Percentiles rank a stretch among this genome's conserved stretches.
These are phyloP conservation scores for Myrica gale DNA, from an alignment of 306 rosid species.

Conservation along the genomic window DNA sequence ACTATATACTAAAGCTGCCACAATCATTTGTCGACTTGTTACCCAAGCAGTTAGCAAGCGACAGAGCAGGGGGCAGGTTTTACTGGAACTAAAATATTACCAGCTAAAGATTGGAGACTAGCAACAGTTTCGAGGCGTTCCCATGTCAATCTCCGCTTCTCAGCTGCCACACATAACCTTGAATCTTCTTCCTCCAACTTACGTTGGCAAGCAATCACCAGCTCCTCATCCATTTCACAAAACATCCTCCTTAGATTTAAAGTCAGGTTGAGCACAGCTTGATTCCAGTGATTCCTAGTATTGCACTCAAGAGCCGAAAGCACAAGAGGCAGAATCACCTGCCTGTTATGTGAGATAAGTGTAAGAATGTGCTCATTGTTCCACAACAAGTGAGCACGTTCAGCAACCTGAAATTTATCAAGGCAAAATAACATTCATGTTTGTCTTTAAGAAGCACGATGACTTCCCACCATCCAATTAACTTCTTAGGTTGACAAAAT, in stretches of 20 bases:
- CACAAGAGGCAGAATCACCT: constrained; percentile 78
- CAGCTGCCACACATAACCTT: constrained; percentile 50
- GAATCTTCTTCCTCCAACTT: constrained; percentile 68
- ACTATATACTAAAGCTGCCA: constrained; percentile 17
- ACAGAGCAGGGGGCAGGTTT: constrained; percentile 72
- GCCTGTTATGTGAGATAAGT: constrained; percentile 75
- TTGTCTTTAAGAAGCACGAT: neutral
- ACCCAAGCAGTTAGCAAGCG: constrained; percentile 58
- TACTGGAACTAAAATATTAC: constrained; percentile 53
- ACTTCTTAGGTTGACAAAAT: neutral
- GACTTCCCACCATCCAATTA: neutral
- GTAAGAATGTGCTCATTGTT: constrained; percentile 83
- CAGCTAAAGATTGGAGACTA: constrained; percentile 38
- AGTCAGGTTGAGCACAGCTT: constrained; percentile 88
- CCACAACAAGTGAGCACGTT: constrained; percentile 93
- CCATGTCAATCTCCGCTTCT: constrained; percentile 81
- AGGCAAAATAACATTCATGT: neutral
- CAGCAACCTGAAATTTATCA: constrained; percentile 67
- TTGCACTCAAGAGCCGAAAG: constrained; percentile 82
- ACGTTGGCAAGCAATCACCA: constrained; percentile 68
- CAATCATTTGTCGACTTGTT: constrained; percentile 2
- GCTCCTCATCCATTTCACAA: constrained; percentile 84
- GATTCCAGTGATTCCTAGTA: constrained; percentile 85
- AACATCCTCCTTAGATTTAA: constrained; percentile 73
- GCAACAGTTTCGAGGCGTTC: constrained; percentile 74